Conservation (phyloP, 2,329 filamentous ascomycete species). For the Paecilomyces fulvus region DNA sequence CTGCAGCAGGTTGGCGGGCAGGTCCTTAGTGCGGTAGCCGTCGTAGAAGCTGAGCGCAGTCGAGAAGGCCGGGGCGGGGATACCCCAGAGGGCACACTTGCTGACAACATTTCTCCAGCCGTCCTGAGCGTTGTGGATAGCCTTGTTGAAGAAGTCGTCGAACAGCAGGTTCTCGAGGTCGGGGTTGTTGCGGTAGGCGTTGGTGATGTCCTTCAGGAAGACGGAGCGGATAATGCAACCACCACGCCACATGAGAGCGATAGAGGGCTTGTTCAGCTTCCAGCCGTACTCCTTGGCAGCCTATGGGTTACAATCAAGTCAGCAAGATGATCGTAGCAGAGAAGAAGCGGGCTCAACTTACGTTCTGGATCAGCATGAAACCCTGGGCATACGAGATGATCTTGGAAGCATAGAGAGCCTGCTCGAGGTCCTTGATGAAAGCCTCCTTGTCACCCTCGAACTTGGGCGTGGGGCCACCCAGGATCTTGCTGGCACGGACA, state of each 20-base stretch:
- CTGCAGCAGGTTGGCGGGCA: constrained; percentile 96
- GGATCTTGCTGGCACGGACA: constrained; percentile 66
- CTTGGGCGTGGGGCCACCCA: constrained; percentile 66
- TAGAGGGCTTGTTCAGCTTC: constrained; percentile 99
- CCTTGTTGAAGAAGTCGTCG: constrained; percentile 99
- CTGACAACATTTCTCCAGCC: constrained; percentile 88
- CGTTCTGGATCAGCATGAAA: constrained; percentile 99
- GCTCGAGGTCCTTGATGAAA: constrained; percentile 95
- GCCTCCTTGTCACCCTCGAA: constrained; percentile 87
- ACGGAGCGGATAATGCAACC: constrained; percentile 99
- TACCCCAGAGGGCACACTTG: constrained; percentile 88
- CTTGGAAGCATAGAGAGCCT: constrained; percentile 98
- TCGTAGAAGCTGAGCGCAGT: constrained; percentile 98
- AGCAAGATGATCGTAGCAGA: constrained; percentile 2
- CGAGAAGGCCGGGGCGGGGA: constrained; percentile 92
- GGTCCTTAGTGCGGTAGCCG: constrained; percentile 92
- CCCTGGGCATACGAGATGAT: constrained; percentile 99
- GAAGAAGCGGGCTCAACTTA: constrained; percentile 38
- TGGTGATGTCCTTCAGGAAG: constrained; percentile 99
- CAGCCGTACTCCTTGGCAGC: constrained; percentile 92
- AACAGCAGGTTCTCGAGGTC: constrained; percentile 97
- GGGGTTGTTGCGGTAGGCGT: constrained; percentile 87
- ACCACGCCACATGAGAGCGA: constrained; percentile 99
- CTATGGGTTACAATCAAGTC: constrained; percentile 40
- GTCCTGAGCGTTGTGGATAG: constrained; percentile 90